Percentiles rank a stretch among this genome's conserved stretches.
phyloP scores from a whole-genome alignment of 768 basidiomycete species.

The Boletus rubroflammeus region DNA sequence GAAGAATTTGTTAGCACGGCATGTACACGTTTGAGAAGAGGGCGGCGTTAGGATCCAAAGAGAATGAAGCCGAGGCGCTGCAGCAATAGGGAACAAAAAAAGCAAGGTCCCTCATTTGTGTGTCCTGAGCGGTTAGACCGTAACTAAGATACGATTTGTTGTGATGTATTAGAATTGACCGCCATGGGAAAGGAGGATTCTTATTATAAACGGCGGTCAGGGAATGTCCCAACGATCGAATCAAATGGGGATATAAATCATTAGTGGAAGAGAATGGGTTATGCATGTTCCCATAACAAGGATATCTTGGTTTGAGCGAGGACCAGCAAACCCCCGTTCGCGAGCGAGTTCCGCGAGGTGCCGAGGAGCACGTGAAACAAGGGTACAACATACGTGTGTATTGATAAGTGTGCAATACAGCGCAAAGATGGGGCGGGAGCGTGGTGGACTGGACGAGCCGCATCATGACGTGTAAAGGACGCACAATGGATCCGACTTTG shows the following conservation, averaged over 20 bases:
- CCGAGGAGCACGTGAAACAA: slow-evolving; percentile 26
- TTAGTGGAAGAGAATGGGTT: slow-evolving; percentile 10
- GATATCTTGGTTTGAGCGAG: slow-evolving; percentile 5
- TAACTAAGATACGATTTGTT: slow-evolving; percentile 23
- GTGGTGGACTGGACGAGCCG: slow-evolving; percentile 1
- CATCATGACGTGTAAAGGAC: slow-evolving; percentile 22
- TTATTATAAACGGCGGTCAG: slow-evolving; percentile 11
- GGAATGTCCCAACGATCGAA: slow-evolving; percentile 8
- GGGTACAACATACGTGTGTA: slow-evolving; percentile 1
- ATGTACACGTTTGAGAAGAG: slow-evolving; percentile 10
- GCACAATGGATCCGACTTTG: neutral
- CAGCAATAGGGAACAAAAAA: neutral
- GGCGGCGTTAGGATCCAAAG: slow-evolving; percentile 9
- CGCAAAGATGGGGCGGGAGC: slow-evolving; percentile 3
- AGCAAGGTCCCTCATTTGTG: neutral
- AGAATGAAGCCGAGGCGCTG: slow-evolving; percentile 6
- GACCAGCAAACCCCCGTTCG: slow-evolving; percentile 9
- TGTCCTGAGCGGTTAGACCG: slow-evolving; percentile 10
- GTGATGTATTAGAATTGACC: slow-evolving; percentile 7
- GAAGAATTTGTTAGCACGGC: slow-evolving; percentile 2
- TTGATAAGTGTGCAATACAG: neutral
- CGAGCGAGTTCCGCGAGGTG: slow-evolving; percentile 13
- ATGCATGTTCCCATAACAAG: slow-evolving; percentile 11
- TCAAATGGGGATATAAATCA: slow-evolving; percentile 19
- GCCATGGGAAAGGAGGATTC: slow-evolving; percentile 23